A percentile compares a stretch with the other conserved stretches of the same genome.
Conservation (phyloP, 495 filamentous ascomycete species). For the Penicillium paradoxum region DNA sequence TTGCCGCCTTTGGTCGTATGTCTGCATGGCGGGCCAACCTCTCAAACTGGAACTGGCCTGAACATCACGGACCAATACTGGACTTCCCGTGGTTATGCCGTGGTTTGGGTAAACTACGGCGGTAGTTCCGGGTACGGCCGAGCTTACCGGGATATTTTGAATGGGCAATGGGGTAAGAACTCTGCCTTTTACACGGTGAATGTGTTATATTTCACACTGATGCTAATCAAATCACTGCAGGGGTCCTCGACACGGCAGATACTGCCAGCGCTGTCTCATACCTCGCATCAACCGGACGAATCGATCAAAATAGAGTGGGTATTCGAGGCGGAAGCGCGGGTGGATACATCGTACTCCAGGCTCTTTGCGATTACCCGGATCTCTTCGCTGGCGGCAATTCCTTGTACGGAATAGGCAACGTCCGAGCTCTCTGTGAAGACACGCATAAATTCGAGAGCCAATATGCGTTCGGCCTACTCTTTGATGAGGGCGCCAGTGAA, state of each 20-base stretch:
- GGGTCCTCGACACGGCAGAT: conserved; percentile 33
- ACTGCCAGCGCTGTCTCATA: conserved; percentile 32
- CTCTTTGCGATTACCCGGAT: conserved; percentile 14
- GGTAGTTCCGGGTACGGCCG: conserved; percentile 41
- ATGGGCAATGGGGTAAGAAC: conserved; percentile 30
- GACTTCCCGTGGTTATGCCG: conserved; percentile 43
- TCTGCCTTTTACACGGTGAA: not conserved
- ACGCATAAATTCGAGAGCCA: conserved; percentile 46
- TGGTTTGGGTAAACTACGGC: conserved; percentile 37
- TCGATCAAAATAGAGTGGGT: conserved; percentile 32
- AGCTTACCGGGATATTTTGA: conserved; percentile 33
- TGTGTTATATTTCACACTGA: not conserved
- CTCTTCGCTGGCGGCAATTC: conserved; percentile 29
- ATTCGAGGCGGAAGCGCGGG: conserved; percentile 39
- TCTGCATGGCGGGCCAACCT: conserved; percentile 43
- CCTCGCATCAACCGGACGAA: conserved; percentile 20
- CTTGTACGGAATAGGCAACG: conserved; percentile 36
- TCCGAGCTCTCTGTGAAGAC: conserved; percentile 25
- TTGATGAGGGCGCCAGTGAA: conserved; percentile 13
- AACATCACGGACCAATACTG: conserved; percentile 35
- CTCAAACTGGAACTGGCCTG: conserved; percentile 30
- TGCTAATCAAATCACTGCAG: not conserved
- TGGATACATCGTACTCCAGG: conserved; percentile 40
- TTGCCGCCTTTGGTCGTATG: conserved; percentile 40
- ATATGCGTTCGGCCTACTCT: conserved; percentile 33